Evolutionary conservation across 2,329 filamentous ascomycete genomes (phyloP), one percentile per base, ranked within the genome.

Genomic region (Chaetomium strumarium): DNA sequence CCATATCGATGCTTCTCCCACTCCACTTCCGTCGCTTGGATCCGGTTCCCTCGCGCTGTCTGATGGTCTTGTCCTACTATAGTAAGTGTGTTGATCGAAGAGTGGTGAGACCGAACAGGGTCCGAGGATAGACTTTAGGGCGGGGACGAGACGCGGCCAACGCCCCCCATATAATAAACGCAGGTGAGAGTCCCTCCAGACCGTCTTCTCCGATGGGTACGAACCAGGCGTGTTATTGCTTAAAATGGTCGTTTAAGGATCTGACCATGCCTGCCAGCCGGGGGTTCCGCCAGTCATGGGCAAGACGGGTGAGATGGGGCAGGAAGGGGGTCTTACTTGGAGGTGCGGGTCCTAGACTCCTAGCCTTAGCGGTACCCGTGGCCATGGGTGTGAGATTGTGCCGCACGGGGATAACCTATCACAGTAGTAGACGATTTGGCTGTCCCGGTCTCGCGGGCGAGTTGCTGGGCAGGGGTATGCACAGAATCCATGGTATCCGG

Each of bases 1-100:
- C 55, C 58, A 60, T 58, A n/a, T 49, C 57, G 41, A 37, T 14
- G 20, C 16, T 39, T 19, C 36, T 14, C n/a, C n/a, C 17, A 19
- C 8, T 19, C 17, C 41, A 42, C 24, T 31, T 42, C 17, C 41
- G 39, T 36, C 29, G 42, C 40, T 45, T 39, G 40, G 46, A 39
- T 40, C 12, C 14, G 5, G 31, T 36, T 39, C 41, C 14, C 13
- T 34, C 33, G 10, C 7, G 2, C 34, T 37, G 34, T 14, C 14
- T 16, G 34, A 16, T n/a, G 2, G 12, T 37, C 2, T 14, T 3
- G 7, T 4, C 14, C 34, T 37, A n/a, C n/a, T 34, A 12, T 5
- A 34, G 11, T 34, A 12, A 33, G n/a, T 24, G 24, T 24, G 24
- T 4, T 24, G 4, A n/a, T 24, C 7, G 37, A 14, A 17, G 24